A percentile compares a stretch with the other conserved stretches of the same genome.
Conservation (phyloP, 768 basidiomycete species). For the Leucosporidium yakuticum region DNA sequence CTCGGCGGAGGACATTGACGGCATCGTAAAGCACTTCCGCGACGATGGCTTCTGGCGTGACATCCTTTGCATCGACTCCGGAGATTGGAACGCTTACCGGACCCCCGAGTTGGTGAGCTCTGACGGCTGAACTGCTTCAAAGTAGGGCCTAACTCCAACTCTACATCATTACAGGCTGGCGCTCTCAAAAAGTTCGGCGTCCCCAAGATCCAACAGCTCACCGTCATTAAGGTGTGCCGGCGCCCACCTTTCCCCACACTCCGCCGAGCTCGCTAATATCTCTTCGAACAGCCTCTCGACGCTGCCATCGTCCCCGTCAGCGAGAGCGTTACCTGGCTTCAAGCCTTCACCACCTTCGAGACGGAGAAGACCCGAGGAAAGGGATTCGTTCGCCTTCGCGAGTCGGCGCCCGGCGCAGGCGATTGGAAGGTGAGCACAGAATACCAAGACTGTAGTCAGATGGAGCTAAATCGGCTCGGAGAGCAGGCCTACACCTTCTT, state of each 20-base stretch:
- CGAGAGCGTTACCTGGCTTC: conserved; percentile 33
- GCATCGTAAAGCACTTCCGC: conserved; percentile 31
- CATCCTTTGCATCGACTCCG: conserved; percentile 18
- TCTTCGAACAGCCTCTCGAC: neutral
- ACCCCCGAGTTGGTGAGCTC: neutral
- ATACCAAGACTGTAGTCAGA: neutral
- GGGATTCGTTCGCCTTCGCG: conserved; percentile 36
- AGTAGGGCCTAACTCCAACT: conserved; percentile 38
- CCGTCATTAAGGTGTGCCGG: conserved; percentile 12
- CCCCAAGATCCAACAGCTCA: conserved; percentile 24
- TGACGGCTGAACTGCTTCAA: neutral
- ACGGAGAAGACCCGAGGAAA: conserved; percentile 30
- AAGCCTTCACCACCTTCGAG: conserved; percentile 37
- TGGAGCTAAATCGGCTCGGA: neutral
- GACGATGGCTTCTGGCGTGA: conserved; percentile 38
- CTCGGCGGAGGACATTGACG: conserved; percentile 19
- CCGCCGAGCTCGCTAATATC: too few species aligned
- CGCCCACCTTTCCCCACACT: too few species aligned
- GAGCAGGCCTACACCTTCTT: neutral
- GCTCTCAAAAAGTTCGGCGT: conserved; percentile 21
- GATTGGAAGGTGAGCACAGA: conserved; percentile 20
- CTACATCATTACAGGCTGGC: conserved; percentile 6
- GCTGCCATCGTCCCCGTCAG: conserved; percentile 26
- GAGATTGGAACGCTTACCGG: neutral
- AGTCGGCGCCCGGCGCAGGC: conserved; percentile 18